Evolutionary conservation across 257 asterid genomes (phyloP).

Genomic region (Striga asiatica): DNA sequence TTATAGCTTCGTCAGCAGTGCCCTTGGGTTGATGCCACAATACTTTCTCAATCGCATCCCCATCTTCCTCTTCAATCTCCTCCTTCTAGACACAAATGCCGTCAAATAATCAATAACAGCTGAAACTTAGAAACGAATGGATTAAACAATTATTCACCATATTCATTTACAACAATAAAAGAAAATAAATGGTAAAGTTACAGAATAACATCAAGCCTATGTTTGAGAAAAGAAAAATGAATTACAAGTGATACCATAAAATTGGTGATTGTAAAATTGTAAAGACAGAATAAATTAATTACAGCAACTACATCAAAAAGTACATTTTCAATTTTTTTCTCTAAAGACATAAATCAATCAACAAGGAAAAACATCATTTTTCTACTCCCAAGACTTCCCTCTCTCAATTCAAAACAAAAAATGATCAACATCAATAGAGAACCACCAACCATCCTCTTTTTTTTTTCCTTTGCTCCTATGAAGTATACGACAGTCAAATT

Average conservation of each 20-base stretch:
- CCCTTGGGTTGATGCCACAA: conserved; percentile 99
- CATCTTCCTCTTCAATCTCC: conserved; percentile 84
- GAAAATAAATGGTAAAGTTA: too few species aligned
- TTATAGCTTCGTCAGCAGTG: conserved; percentile 82
- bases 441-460: background rate
- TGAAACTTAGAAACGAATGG: too few species aligned
- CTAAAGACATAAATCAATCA: too few species aligned
- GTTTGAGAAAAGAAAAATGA: background rate
- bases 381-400: too few species aligned
- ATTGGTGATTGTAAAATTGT: background rate
- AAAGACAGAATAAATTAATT: background rate
- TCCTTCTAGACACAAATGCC: conserved; percentile 38
- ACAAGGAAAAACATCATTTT: too few species aligned
- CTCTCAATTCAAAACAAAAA: too few species aligned
- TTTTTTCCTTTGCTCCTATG: too few species aligned
- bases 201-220: too few species aligned
- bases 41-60: conserved; percentile 86
- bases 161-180: too few species aligned
- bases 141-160: too few species aligned
- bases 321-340: background rate
- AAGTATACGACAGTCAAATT: background rate
- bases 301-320: background rate
- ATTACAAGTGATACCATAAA: background rate
- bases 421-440: too few species aligned
- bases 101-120: conserved; percentile 21